These are phyloP conservation scores for Brassica cretica DNA, from an alignment of 345 rosid species.

Conservation along the genomic window DNA sequence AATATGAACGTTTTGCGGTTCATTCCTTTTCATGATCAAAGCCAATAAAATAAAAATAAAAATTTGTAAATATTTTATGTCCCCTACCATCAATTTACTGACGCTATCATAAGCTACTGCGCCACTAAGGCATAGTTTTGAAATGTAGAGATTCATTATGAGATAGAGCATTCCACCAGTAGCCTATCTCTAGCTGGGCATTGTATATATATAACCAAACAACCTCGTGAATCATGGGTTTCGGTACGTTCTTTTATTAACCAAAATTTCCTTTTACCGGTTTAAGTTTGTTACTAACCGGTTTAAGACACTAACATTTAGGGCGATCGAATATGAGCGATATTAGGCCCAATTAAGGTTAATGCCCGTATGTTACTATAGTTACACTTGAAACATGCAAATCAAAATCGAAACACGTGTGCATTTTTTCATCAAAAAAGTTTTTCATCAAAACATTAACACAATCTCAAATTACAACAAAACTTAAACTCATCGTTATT, in stretches of 20 bases:
- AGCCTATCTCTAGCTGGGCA: not conserved
- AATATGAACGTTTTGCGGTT: slow-evolving; percentile 32
- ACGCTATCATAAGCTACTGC: not conserved
- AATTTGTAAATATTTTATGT: not conserved
- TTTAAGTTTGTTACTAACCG: no score
- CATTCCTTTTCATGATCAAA: slow-evolving; percentile 26
- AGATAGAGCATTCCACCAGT: not conserved
- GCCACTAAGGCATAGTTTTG: not conserved
- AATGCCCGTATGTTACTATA: not conserved
- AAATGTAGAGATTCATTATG: not conserved
- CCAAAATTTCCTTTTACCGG: not conserved
- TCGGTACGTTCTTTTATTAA: not conserved
- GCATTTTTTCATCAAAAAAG: not conserved
- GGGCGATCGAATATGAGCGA: no score
- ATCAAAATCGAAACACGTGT: not conserved
- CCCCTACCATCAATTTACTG: not conserved
- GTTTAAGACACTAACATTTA: not conserved
- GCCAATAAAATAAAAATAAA: not conserved
- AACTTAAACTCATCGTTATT: slow-evolving; percentile 9
- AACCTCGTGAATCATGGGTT: no score
- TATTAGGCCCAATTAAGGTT: not conserved
- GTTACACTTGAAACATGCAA: not conserved
- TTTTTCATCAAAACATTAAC: not conserved
- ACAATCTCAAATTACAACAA: slow-evolving; percentile 23
- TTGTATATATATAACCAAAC: no score